Base-by-base conservation (phyloP, 306 rosid species). In the Heteromeles arbutifolia region DNA sequence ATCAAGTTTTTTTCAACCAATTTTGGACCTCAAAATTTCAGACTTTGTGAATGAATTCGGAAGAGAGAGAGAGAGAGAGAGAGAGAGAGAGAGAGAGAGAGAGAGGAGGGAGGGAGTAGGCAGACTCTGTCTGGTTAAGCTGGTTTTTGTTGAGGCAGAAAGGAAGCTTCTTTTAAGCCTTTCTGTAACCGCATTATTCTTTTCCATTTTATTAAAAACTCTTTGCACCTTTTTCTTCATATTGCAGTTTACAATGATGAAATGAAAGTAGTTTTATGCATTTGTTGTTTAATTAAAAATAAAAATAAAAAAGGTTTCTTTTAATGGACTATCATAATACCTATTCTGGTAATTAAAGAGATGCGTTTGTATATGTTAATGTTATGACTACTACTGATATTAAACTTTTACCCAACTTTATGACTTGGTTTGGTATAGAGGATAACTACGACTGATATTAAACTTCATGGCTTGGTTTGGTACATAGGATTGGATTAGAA, bases 81-180 rank as follows among this genome's bases (percentile, higher is more conserved):
- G 59, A 52, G 45, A 66, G 82, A 73, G 58, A 44, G 70, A 70
- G 37, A 69, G 68, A 62, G 78, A 72, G 68, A 31, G 72, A 37
- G 19, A 0, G 2, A 19, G 50, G 45, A 3, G 24, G 13, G 4
- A 26, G 61, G 67, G 22, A 63, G 78, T 56, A 41, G 41, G 66
- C 32, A 79, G 43, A 57, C 29, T 50, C 48, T 48, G 54, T 15
- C 69, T 50, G 68, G 65, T 74, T 62, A 6, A 25, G 48, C 78
- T 80, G 86, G 84, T 82, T 64, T 87, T 78, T 84, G 85, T 86
- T 82, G 65, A 78, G 58, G 86, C 85, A 77, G 64, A 85, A 78
- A 80, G 80, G 85, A 84, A 88, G 85, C 81, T 90, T 88, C 88
- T 73, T 80, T 61, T 68, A 86, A 76, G 77, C 78, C 78, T 80